Evolutionary conservation across 495 filamentous ascomycete species (phyloP), one percentile per base, ranked within the genome.

Genomic region (Thermochaetoides thermophila): DNA sequence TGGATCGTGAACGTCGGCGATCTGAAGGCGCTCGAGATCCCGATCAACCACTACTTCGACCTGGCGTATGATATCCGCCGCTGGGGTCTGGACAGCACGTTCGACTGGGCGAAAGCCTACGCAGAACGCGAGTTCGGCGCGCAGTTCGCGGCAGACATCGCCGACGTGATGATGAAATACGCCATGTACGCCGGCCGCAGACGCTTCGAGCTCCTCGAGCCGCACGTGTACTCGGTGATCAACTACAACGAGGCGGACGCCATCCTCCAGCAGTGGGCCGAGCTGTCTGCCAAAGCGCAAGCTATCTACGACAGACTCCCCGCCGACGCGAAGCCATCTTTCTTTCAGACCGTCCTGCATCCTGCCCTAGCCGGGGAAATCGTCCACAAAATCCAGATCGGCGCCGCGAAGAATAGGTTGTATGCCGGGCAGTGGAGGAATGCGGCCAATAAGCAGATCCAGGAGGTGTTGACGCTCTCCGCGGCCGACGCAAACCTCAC

Each of bases 1-100:
- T 83, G 79, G 79, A 67, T 83, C 26, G 73, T 82, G 45, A 84
- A 83, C 42, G 69, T 84, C 15, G 78, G 79, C 22, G 78, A 84
- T 44, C 55, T 83, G 30, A 81, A 81, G 48, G 68, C 72, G 4
- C 56, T 77, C 5, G 77, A 80, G 52, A 60, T 78, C 17, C 76
- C 77, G 20, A 74, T 82, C 46, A 72, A 55, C 39, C 73, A 77
- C 48, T 78, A 69, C 46, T 52, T 81, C 37, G 74, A 78, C 38
- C 48, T 82, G 31, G 77, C 71, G 3, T 82, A 80, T 43, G 71
- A 81, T 41, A 60, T 66, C 25, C 46, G 66, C 14, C 44, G 54
- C 17, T 78, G 61, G 63, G 55, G 55, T n/a, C 49, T 68, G 7
- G 59, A 69, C 37, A 71, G 63, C 40, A 66, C 71, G 14, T 44